Evolutionary conservation across 192 early-diverging fungal genomes (phyloP).

Genomic region (Coemansia sp.): DNA sequence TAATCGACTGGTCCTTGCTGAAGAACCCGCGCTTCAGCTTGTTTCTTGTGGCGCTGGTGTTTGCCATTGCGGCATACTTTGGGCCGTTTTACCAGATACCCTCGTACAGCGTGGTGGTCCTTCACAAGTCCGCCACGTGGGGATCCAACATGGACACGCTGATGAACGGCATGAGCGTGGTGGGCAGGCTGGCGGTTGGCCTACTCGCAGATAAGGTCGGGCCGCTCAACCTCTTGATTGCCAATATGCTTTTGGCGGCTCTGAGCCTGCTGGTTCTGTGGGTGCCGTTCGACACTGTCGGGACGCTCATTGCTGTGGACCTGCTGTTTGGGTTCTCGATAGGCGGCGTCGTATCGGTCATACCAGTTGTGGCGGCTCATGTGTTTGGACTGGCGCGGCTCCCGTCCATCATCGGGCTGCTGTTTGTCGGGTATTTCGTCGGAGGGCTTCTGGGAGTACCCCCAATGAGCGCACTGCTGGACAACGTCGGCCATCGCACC

Average conservation of each 20-base stretch:
- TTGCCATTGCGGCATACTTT: slow-evolving; percentile 44
- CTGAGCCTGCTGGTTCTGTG: slow-evolving; percentile 36
- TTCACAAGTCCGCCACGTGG: slow-evolving; percentile 41
- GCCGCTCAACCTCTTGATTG: slow-evolving; percentile 35
- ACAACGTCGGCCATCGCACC: slow-evolving; percentile 41
- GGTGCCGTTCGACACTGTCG: slow-evolving; percentile 38
- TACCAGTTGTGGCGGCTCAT: slow-evolving; percentile 41
- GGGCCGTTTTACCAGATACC: slow-evolving; percentile 48
- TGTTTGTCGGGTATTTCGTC: slow-evolving; percentile 38
- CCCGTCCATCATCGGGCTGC: slow-evolving; percentile 39
- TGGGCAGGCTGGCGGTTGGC: slow-evolving; percentile 35
- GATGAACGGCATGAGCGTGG: slow-evolving; percentile 44
- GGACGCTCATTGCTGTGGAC: slow-evolving; percentile 18
- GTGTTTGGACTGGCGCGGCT: slow-evolving; percentile 41
- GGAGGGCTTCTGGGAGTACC: slow-evolving; percentile 43
- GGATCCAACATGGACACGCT: slow-evolving; percentile 48
- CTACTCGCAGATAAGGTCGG: slow-evolving; percentile 31
- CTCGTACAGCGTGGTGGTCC: slow-evolving; percentile 41
- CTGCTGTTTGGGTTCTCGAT: slow-evolving; percentile 43
- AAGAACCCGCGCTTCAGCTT: slow-evolving; percentile 32
- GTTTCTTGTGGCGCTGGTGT: slow-evolving; percentile 27
- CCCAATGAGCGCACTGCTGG: slow-evolving; percentile 41
- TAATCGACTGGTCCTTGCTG: slow-evolving; percentile 41
- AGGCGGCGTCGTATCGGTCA: slow-evolving; percentile 40
- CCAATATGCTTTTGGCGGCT: slow-evolving; percentile 20